phyloP scores from a whole-genome alignment of 2,329 filamentous ascomycete species.

The Cercospora beticola region DNA sequence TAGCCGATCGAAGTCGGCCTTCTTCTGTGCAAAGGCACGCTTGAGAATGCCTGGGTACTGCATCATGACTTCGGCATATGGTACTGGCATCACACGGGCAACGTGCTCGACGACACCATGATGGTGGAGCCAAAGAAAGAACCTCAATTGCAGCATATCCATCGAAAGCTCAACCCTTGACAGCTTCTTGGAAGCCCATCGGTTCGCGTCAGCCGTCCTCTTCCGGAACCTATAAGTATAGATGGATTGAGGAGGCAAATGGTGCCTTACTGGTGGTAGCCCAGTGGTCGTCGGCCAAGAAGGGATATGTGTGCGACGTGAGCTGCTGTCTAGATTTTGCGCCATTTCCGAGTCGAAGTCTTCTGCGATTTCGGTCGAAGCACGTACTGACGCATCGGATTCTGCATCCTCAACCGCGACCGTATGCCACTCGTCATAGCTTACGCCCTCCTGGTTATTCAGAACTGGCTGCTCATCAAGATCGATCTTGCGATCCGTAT shows the following conservation, averaged over 20 bases:
- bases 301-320: slow-evolving; percentile 11
- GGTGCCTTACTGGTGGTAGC: slow-evolving; percentile 13
- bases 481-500: background rate
- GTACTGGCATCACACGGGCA: slow-evolving; percentile 26
- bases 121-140: slow-evolving; percentile 35
- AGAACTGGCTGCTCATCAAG: background rate
- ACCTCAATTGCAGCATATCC: slow-evolving; percentile 42
- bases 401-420: background rate
- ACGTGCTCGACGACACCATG: slow-evolving; percentile 21
- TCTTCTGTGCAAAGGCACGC: slow-evolving; percentile 12
- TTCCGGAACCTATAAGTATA: slow-evolving; percentile 42
- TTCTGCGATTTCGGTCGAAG: background rate
- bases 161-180: slow-evolving; percentile 43
- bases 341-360: slow-evolving; percentile 26
- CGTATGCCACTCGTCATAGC: background rate
- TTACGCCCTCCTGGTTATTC: background rate
- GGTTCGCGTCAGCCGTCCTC: slow-evolving; percentile 33
- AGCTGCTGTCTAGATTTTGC: slow-evolving; percentile 22
- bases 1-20: slow-evolving; percentile 7
- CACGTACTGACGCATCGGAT: background rate
- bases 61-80: slow-evolving; percentile 25
- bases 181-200: slow-evolving; percentile 46
- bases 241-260: slow-evolving; percentile 47
- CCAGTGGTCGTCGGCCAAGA: slow-evolving; percentile 46
- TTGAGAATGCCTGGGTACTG: background rate